Evolutionary conservation across 768 basidiomycete genomes (phyloP).

Genomic region (Leucocoprinus sp.): DNA sequence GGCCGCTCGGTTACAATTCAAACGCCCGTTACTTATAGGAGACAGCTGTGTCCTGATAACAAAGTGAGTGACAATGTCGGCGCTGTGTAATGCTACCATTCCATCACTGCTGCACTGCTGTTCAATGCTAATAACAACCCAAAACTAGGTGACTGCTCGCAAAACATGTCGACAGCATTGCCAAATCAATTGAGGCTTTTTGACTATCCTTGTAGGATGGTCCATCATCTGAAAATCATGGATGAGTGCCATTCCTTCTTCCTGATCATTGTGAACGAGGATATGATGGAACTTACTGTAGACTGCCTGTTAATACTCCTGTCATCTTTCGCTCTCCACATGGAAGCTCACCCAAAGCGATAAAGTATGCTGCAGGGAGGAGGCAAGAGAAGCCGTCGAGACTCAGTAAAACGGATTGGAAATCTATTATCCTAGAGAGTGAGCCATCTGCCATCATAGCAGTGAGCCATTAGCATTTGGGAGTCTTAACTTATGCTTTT

Average conservation of each 20-base stretch:
- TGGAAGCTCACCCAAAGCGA: slow-evolving; percentile 4
- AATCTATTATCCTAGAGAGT: background rate
- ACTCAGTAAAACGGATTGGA: slow-evolving; percentile 2
- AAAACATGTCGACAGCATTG: slow-evolving; percentile 3
- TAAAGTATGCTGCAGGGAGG: slow-evolving; percentile 10
- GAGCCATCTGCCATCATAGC: background rate
- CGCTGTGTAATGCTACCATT: too few species aligned
- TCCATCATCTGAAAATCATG: slow-evolving; percentile 7
- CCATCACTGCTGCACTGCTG: background rate
- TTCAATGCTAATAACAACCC: background rate
- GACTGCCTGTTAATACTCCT: background rate
- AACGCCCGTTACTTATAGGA: too few species aligned
- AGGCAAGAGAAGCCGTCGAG: slow-evolving; percentile 4
- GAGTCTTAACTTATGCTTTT: background rate
- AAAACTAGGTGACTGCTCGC: background rate
- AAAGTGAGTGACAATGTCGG: background rate
- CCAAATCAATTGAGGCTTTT: slow-evolving; percentile 6
- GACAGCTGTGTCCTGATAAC: too few species aligned
- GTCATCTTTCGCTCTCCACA: background rate
- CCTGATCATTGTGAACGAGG: slow-evolving; percentile 2
- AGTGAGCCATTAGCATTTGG: background rate
- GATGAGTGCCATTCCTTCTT: slow-evolving; percentile 3
- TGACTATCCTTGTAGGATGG: background rate
- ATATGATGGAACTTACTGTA: background rate
- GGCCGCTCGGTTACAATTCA: too few species aligned